Evolutionary conservation across 1,284 basidiomycete species (phyloP).

Genomic region (Cryptococcus sp.): DNA sequence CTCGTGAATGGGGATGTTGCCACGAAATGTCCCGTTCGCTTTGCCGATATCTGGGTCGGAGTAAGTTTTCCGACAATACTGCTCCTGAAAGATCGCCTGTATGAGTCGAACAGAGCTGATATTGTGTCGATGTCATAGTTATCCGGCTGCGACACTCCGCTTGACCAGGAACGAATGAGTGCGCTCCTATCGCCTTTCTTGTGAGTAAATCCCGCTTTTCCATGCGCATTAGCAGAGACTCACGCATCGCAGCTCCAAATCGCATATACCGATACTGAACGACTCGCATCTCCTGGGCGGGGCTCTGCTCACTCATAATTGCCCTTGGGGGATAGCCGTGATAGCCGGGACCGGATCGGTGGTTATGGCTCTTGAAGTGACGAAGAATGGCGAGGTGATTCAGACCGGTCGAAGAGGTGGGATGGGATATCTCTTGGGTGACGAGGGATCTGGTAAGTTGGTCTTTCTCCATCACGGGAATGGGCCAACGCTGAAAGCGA

Average conservation of each 20-base stretch:
- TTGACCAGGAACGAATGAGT: constrained; percentile 33
- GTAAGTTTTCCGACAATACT: constrained; percentile 17
- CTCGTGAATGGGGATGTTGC: not conserved
- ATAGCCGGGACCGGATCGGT: constrained; percentile 45
- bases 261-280: constrained; percentile 29
- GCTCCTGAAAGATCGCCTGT: not conserved
- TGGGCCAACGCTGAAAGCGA: not conserved
- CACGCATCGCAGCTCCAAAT: no score
- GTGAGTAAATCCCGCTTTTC: constrained; percentile 13
- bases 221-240: no score
- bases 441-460: constrained; percentile 41
- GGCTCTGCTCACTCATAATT: constrained; percentile 27
- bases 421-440: constrained; percentile 43
- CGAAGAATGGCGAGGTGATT: constrained; percentile 18
- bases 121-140: constrained; percentile 16
- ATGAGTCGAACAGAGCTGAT: no score
- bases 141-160: constrained; percentile 40
- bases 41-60: constrained; percentile 37
- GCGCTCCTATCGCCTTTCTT: constrained; percentile 34
- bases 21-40: constrained; percentile 19
- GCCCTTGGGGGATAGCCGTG: constrained; percentile 43
- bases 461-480: not conserved
- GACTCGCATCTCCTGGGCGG: constrained; percentile 44
- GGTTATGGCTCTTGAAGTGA: constrained; percentile 31
- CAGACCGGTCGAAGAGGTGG: constrained; percentile 38